A percentile compares a stretch with the other conserved stretches of the same genome.
phyloP scores from a whole-genome alignment of 768 basidiomycete genomes.

The Termitomyces sp. region DNA sequence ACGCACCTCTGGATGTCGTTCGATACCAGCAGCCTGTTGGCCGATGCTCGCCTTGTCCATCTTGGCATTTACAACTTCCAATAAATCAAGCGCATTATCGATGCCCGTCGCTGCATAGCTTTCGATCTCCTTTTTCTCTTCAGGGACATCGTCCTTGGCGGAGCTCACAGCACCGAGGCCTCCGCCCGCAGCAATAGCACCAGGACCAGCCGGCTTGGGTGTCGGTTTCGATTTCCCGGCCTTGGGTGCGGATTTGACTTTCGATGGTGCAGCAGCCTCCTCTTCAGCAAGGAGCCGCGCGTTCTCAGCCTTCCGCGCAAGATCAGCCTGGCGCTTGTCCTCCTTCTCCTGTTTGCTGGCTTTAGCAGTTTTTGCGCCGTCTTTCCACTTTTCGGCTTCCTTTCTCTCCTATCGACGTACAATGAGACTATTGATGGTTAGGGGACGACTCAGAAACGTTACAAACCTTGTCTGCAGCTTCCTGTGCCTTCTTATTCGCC shows the following conservation, averaged over 20 bases:
- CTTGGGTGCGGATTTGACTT: slow-evolving; percentile 64
- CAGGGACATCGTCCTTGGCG: slow-evolving; percentile 17
- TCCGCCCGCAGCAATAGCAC: slow-evolving; percentile 77
- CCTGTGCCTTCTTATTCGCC: slow-evolving; percentile 68
- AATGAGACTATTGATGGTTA: background rate
- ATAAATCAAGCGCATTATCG: slow-evolving; percentile 84
- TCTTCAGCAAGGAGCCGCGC: slow-evolving; percentile 87
- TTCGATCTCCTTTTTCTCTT: slow-evolving; percentile 43
- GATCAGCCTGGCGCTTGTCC: slow-evolving; percentile 75
- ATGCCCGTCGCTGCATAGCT: slow-evolving; percentile 83
- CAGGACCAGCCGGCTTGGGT: slow-evolving; percentile 74
- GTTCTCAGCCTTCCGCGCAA: slow-evolving; percentile 84
- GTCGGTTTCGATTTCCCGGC: slow-evolving; percentile 53
- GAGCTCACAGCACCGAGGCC: slow-evolving; percentile 27
- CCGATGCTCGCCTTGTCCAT: slow-evolving; percentile 92
- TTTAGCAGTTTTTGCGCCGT: slow-evolving; percentile 60
- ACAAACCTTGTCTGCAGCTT: slow-evolving; percentile 55
- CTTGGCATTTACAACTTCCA: slow-evolving; percentile 88
- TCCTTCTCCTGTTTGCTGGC: slow-evolving; percentile 66
- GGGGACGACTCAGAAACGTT: background rate
- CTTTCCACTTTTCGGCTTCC: slow-evolving; percentile 66
- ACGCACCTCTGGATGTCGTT: slow-evolving; percentile 88
- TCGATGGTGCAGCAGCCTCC: slow-evolving; percentile 57
- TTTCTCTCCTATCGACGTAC: slow-evolving; percentile 53
- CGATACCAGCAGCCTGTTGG: slow-evolving; percentile 79